Evolutionary conservation across 192 early-diverging fungal species (phyloP), one percentile per base, ranked within the genome.

Genomic region (Coemansia sp.): DNA sequence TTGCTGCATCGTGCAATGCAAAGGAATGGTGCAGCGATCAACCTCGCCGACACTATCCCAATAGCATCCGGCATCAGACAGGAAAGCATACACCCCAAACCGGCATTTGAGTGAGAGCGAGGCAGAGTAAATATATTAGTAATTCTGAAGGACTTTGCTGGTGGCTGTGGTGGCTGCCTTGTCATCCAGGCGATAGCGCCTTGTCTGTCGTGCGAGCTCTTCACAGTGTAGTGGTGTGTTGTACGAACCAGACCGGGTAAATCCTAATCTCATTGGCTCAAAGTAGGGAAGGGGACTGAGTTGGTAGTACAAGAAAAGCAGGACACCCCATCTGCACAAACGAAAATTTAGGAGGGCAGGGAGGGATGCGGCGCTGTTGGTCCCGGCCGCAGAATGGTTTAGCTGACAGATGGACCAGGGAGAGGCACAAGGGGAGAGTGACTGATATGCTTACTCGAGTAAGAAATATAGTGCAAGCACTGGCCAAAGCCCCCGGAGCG

Each of bases 11-110:
- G 29, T 5, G 13, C 32, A 17, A 34, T 60, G 58, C 58, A 60
- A 36, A 60, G 58, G 31, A 60, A 24, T 40, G 59, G n/a, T 24
- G 59, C 59, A 40, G 59, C 36, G 59, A 61, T 61, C 59, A 61
- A 24, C 59, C 29, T 40, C 32, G 5, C 19, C 48, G 20, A 10
- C 48, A 51, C 48, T 22, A 51, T 51, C 22, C 48, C 36, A 61
- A 34, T 36, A 40, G 59, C 27, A 27, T 27, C 36, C 20, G 17
- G 19, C 59, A 40, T 7, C 36, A 1, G 36, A 9, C 36, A 38
- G 36, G 36, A 38, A 38, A 61, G 36, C 59, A 39, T 11, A 19
- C 17, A 19, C 55, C 55, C 55, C 51, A 58, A 58, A 58, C 17
- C 2, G 7, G 24, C 51, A 13, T n/a, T 34, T 10, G 7, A 17